Evolutionary conservation across 371 early-diverging fungal genomes (phyloP).

Genomic region (Batrachochytrium dendrobatidis): DNA sequence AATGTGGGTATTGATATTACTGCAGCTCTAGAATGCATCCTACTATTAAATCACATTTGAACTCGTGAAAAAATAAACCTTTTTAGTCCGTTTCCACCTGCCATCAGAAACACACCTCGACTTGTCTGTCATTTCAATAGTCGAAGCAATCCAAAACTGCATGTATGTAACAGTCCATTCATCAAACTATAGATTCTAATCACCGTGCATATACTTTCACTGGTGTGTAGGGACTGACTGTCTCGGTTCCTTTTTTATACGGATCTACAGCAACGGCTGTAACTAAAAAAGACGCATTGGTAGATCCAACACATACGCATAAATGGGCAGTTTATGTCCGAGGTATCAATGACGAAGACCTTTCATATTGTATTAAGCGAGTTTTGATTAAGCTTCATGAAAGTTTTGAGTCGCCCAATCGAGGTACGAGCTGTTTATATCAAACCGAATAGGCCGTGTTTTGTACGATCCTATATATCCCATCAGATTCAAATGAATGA

Average conservation of each 20-base stretch:
- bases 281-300: slow-evolving; percentile 18
- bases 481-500: background rate
- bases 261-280: slow-evolving; percentile 33
- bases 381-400: slow-evolving; percentile 95
- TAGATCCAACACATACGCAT: slow-evolving; percentile 46
- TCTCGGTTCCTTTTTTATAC: slow-evolving; percentile 32
- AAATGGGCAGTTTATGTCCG: slow-evolving; percentile 69
- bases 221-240: slow-evolving; percentile 16
- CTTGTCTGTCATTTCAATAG: no score
- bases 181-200: no score
- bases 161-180: no score
- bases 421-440: slow-evolving; percentile 65
- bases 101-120: no score
- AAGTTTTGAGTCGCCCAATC: slow-evolving; percentile 76
- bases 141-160: no score
- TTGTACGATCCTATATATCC: background rate
- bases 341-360: slow-evolving; percentile 79
- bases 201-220: no score
- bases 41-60: no score
- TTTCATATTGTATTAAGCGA: slow-evolving; percentile 75
- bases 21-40: no score
- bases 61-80: no score
- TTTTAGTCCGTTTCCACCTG: no score
- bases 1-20: no score
- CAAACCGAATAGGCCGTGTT: background rate